A percentile compares a stretch with the other conserved stretches of the same genome.
Conservation (phyloP, 352 stramenopile genomes). For the Globisporangium polare region DNA sequence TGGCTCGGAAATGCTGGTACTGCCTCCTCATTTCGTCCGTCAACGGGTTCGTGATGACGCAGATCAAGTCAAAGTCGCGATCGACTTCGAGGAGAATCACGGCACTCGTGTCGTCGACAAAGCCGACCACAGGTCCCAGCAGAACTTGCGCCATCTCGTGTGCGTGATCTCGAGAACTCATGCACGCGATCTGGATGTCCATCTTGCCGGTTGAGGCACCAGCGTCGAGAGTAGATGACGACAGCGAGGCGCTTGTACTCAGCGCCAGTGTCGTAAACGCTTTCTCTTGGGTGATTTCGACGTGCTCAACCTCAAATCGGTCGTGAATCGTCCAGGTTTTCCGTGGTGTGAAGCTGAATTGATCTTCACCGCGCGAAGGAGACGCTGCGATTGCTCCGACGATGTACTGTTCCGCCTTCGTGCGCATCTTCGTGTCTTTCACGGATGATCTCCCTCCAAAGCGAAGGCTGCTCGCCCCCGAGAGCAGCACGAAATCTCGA, state of each 20-base stretch:
- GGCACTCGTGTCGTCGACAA: slow-evolving; percentile 52
- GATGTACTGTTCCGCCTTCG: slow-evolving; percentile 37
- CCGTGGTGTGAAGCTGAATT: slow-evolving; percentile 2
- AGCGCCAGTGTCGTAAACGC: slow-evolving; percentile 1
- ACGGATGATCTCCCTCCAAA: slow-evolving; percentile 37
- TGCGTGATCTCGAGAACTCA: slow-evolving; percentile 18
- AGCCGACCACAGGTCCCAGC: slow-evolving; percentile 65
- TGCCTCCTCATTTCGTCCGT: slow-evolving; percentile 34
- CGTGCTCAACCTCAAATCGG: slow-evolving; percentile 50
- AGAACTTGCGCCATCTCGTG: slow-evolving; percentile 31
- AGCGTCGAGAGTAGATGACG: slow-evolving; percentile 8
- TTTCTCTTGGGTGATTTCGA: slow-evolving; percentile 10
- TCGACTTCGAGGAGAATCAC: slow-evolving; percentile 71
- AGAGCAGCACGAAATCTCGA: slow-evolving; percentile 41
- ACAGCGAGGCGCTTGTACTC: slow-evolving; percentile 26
- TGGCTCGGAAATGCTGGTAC: slow-evolving; percentile 47
- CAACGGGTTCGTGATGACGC: slow-evolving; percentile 45
- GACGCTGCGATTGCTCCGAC: slow-evolving; percentile 30
- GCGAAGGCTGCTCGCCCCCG: slow-evolving; percentile 26
- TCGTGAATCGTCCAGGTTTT: slow-evolving; percentile 27
- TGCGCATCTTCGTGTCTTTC: slow-evolving; percentile 44
- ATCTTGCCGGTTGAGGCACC: not conserved
- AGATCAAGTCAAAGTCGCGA: slow-evolving; percentile 44
- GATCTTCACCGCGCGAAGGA: not conserved
- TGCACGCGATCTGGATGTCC: slow-evolving; percentile 13